Conservation (phyloP, 2,329 filamentous ascomycete species). For the Teratosphaeria zuluensis region DNA sequence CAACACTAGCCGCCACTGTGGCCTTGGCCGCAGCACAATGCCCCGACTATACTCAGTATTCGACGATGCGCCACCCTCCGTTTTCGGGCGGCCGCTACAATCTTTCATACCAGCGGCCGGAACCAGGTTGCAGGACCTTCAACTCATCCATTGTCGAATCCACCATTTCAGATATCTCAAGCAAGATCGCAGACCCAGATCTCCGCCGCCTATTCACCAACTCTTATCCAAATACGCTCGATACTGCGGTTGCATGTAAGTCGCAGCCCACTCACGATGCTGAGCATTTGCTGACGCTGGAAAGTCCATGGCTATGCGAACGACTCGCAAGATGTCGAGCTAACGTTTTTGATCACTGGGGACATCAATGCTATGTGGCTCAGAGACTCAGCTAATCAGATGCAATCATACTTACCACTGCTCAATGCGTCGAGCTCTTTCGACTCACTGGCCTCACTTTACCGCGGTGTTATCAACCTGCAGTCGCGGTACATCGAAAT, state of each 20-base stretch:
- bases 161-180: conserved; percentile 21
- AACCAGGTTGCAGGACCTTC: conserved; percentile 37
- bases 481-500: conserved; percentile 59
- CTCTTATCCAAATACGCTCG: conserved; percentile 64
- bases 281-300: conserved; percentile 53
- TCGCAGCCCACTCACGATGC: conserved; percentile 27
- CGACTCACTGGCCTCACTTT: conserved; percentile 56
- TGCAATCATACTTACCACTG: conserved; percentile 59
- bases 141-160: conserved; percentile 35
- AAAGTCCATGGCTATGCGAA: conserved; percentile 52
- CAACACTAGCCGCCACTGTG: neutral
- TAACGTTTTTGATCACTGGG: conserved; percentile 51
- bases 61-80: conserved; percentile 32
- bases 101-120: conserved; percentile 37
- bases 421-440: conserved; percentile 44
- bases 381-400: conserved; percentile 53
- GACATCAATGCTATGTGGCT: conserved; percentile 51
- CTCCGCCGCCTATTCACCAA: conserved; percentile 63
- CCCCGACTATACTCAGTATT: conserved; percentile 37
- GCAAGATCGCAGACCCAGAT: conserved; percentile 43
- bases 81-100: conserved; percentile 35
- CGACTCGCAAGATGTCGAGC: conserved; percentile 51
- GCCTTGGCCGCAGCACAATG: conserved; percentile 15
- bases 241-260: conserved; percentile 44
- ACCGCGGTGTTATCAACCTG: conserved; percentile 61